Percentiles rank a stretch among this genome's conserved stretches.
phyloP scores from a whole-genome alignment of 257 asterid species.

The Parsonsia alboflavescens region DNA sequence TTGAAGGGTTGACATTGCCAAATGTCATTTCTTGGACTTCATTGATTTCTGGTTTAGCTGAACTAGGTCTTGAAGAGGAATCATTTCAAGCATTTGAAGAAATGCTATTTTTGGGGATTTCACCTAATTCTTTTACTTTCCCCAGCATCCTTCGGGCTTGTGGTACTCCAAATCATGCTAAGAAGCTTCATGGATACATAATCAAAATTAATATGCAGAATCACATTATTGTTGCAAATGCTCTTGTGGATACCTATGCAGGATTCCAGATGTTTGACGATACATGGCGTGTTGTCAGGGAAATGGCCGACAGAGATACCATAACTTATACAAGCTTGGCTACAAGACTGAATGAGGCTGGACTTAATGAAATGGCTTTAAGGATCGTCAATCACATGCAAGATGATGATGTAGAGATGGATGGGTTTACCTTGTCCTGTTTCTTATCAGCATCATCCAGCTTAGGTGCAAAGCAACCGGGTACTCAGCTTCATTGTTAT shows the following conservation, averaged over 20 bases:
- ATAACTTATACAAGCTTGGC: constrained; percentile 19
- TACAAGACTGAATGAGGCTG: constrained; percentile 9
- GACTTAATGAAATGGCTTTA: constrained; percentile 13
- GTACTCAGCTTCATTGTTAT: constrained; percentile 44
- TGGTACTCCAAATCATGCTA: background rate
- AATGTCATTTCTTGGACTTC: constrained; percentile 6
- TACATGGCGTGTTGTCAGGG: constrained; percentile 8
- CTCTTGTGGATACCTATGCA: constrained; percentile 41
- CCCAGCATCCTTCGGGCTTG: constrained; percentile 28
- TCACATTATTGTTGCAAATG: constrained; percentile 28
- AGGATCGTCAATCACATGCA: constrained; percentile 31
- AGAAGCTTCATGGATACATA: constrained; percentile 31
- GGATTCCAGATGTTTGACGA: constrained; percentile 21
- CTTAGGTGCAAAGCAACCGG: constrained; percentile 41
- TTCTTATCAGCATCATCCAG: constrained; percentile 41
- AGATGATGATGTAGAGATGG: constrained; percentile 32
- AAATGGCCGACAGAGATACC: constrained; percentile 17
- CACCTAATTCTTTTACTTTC: constrained; percentile 30
- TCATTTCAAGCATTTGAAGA: constrained; percentile 4
- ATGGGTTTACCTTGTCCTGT: constrained; percentile 37
- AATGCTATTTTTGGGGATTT: constrained; percentile 7
- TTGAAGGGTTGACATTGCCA: constrained; percentile 5
- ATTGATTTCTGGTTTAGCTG: background rate
- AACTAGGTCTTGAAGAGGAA: background rate
- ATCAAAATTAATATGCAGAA: constrained; percentile 21